A percentile compares a stretch with the other conserved stretches of the same genome.
Evolutionary conservation across 768 basidiomycete species (phyloP).

Genomic region (Tricholoma hemisulphureum): DNA sequence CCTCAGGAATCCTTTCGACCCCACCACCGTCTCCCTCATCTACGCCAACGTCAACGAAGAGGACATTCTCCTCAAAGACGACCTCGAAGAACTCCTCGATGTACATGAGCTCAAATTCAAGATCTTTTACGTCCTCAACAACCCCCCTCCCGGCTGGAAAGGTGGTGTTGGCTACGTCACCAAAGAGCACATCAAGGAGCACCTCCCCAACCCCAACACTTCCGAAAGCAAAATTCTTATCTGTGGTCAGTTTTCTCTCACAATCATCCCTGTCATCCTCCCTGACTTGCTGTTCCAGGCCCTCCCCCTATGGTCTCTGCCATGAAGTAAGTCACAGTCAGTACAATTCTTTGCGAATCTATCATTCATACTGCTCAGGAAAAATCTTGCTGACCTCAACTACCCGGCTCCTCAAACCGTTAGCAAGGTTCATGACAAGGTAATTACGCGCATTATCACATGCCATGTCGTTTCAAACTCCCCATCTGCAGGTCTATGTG

Average conservation of each 20-base stretch:
- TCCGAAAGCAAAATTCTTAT: constrained; percentile 81
- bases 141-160: constrained; percentile 82
- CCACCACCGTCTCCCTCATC: constrained; percentile 80
- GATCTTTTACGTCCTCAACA: constrained; percentile 92
- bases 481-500: constrained; percentile 38
- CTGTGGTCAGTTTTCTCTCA: constrained; percentile 56
- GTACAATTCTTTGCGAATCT: neutral
- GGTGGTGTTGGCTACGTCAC: constrained; percentile 92
- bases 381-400: constrained; percentile 83
- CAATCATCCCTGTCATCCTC: neutral
- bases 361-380: constrained; percentile 44
- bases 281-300: constrained; percentile 40
- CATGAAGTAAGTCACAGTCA: constrained; percentile 46
- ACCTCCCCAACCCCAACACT: constrained; percentile 63
- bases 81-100: constrained; percentile 76
- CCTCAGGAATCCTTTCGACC: constrained; percentile 84
- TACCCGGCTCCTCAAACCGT: constrained; percentile 86
- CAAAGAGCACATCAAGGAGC: constrained; percentile 84
- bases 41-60: constrained; percentile 94
- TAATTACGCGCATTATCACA: constrained; percentile 24
- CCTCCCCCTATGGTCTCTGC: constrained; percentile 54
- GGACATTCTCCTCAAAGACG: constrained; percentile 88
- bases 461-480: neutral
- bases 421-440: constrained; percentile 92
- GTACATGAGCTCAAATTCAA: constrained; percentile 63